Evolutionary conservation across 1,284 basidiomycete genomes (phyloP).

Genomic region (Trametes hirsuta): DNA sequence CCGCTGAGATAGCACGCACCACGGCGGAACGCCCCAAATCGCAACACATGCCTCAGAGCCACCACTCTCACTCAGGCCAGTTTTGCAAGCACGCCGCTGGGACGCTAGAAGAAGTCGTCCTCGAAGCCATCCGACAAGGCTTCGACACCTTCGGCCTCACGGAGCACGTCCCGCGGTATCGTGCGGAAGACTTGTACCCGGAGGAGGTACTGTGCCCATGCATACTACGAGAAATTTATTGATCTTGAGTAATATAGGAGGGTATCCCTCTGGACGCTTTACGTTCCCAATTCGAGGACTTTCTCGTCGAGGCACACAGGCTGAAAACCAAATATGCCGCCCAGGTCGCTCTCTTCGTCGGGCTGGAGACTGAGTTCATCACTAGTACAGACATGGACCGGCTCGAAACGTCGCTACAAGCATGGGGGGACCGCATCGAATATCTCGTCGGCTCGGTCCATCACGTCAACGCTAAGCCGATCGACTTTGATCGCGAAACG

Average conservation of each 20-base stretch:
- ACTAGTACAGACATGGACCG: conserved; percentile 64
- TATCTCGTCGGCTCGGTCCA: conserved; percentile 95
- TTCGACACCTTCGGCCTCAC: conserved; percentile 88
- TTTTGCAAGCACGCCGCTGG: conserved; percentile 93
- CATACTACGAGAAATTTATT: conserved; percentile 4
- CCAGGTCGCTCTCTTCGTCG: conserved; percentile 82
- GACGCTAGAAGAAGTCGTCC: conserved; percentile 78
- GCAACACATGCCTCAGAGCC: conserved; percentile 77
- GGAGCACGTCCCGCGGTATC: conserved; percentile 94
- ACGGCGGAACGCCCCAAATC: no score
- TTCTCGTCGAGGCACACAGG: conserved; percentile 77
- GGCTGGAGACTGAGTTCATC: conserved; percentile 94
- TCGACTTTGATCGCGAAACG: conserved; percentile 87
- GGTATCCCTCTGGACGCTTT: conserved; percentile 53
- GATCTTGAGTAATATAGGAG: conserved; percentile 40
- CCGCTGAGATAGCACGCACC: no score
- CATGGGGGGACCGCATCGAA: conserved; percentile 63
- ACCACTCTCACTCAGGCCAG: conserved; percentile 96
- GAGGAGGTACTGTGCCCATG: conserved; percentile 74
- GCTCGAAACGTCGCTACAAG: conserved; percentile 53
- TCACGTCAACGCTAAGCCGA: conserved; percentile 86
- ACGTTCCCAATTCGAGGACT: conserved; percentile 63
- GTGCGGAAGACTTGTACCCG: conserved; percentile 84
- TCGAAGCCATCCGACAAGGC: conserved; percentile 75
- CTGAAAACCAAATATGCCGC: conserved; percentile 63